phyloP scores from a whole-genome alignment of 1,284 basidiomycete genomes.

The Quambalaria eucalypti region DNA sequence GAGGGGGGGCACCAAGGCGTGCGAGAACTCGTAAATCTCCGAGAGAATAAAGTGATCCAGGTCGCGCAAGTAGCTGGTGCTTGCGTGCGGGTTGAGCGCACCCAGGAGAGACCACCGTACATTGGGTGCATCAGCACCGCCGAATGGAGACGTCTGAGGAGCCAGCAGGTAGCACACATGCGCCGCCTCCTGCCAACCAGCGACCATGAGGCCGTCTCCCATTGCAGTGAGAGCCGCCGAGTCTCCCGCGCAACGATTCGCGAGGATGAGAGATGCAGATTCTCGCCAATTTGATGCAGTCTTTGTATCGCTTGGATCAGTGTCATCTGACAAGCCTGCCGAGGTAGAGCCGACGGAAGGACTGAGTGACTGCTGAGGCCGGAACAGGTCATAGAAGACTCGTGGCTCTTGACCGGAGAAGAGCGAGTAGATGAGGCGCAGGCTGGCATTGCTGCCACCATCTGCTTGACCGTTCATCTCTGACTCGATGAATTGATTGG shows the following conservation, averaged over 20 bases:
- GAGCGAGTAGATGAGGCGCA: slow-evolving; percentile 41
- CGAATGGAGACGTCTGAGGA: slow-evolving; percentile 67
- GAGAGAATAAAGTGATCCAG: slow-evolving; percentile 74
- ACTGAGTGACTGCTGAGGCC: slow-evolving; percentile 26
- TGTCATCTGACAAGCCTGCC: slow-evolving; percentile 54
- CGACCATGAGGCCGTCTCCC: slow-evolving; percentile 68
- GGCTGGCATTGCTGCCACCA: slow-evolving; percentile 12
- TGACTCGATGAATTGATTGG: slow-evolving; percentile 70
- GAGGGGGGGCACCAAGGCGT: slow-evolving; percentile 61
- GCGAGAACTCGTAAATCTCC: slow-evolving; percentile 84
- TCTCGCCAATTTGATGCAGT: slow-evolving; percentile 77
- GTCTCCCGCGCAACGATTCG: slow-evolving; percentile 58
- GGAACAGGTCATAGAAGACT: slow-evolving; percentile 26
- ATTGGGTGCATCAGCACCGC: slow-evolving; percentile 59
- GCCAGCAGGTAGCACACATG: slow-evolving; percentile 87
- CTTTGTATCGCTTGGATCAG: too few relatives aligned
- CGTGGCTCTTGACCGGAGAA: slow-evolving; percentile 35
- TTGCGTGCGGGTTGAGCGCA: slow-evolving; percentile 55
- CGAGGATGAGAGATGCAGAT: slow-evolving; percentile 72
- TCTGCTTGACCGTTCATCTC: slow-evolving; percentile 57
- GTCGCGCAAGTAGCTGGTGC: slow-evolving; percentile 59
- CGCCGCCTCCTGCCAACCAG: slow-evolving; percentile 72
- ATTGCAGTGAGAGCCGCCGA: slow-evolving; percentile 73
- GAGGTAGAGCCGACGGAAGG: slow-evolving; percentile 38
- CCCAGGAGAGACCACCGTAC: slow-evolving; percentile 61